Base-by-base conservation (phyloP, 805 yeast genomes). In the Starmerella sirachaensis region DNA sequence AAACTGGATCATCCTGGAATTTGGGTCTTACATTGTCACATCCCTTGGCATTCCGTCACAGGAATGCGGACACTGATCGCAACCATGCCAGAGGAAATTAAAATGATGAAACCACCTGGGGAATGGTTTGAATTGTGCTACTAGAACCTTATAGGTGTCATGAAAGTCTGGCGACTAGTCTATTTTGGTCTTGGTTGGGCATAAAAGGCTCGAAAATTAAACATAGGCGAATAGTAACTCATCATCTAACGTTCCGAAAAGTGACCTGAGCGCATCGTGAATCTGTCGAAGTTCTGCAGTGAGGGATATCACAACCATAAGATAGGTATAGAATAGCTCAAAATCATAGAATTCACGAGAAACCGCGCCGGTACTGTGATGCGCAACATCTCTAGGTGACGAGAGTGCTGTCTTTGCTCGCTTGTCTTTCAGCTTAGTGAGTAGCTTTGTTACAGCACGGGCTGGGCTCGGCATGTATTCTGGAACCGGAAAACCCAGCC, bases 21-120 rank as follows among this genome's bases (percentile, higher is more conserved):
- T 18, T 86, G 95, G 95, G 72, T 79, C 44, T 80, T 85, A 75
- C 96, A 85, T 57, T 85, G 96, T 60, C 94, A 82, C 21, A 45
- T 33, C 60, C 69, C 81, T 45, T 85, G 96, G 96, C 96, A 86
- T 63, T 70, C 85, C 60, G 70, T 74, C 50, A 94, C 86, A 61
- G 96, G 96, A 50, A 69, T 85, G 54, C 31, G 47, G 21, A 51
- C 57, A 53, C 54, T 53, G 29, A 47, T 59, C 21, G 33, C 45
- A n/a, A 35, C 56, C 1, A 37, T 43, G 30, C 55, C 61, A 1
- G 37, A 39, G 2, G 34, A 45, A 38, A 30, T 51, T 5, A 41
- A 33, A 11, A 24, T 31, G 14, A 46, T 47, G 33, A 19, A 30
- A 9, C 59, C 61, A 5, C 55, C 37, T 3, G 24, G 25, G 7